These are phyloP conservation scores for Pelargonium fulgidum DNA, from an alignment of 441 rosid species.

Conservation along the genomic window DNA sequence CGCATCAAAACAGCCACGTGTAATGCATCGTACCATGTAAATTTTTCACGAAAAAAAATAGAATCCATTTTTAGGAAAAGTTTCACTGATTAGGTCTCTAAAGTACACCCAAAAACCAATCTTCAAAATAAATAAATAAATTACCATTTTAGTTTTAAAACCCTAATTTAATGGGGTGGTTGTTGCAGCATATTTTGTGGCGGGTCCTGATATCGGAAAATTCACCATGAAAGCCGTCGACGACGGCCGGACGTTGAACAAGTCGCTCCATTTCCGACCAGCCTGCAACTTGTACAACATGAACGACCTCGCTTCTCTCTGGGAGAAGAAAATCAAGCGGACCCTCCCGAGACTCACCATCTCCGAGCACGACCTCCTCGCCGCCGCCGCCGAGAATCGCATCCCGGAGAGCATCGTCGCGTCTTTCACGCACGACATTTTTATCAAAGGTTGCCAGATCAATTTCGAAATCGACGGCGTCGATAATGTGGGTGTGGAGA, in stretches of 20 bases:
- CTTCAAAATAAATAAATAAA: too few species aligned
- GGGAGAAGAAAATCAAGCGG: conserved; percentile 39
- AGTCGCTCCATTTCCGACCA: conserved; percentile 37
- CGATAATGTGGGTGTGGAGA: conserved; percentile 23
- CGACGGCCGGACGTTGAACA: conserved; percentile 33
- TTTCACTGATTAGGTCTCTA: too few species aligned
- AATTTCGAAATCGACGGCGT: conserved; percentile 29
- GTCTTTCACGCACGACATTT: conserved; percentile 44
- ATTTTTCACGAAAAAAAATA: too few species aligned
- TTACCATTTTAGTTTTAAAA: too few species aligned
- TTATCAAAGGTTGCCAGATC: conserved; percentile 40
- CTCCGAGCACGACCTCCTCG: conserved; percentile 30
- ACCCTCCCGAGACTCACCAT: conserved; percentile 32
- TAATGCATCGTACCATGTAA: too few species aligned
- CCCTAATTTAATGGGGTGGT: too few species aligned
- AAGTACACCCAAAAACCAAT: too few species aligned
- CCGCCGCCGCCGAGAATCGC: conserved; percentile 35
- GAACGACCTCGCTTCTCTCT: conserved; percentile 40
- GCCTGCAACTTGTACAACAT: conserved; percentile 33
- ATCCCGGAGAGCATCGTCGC: conserved; percentile 39
- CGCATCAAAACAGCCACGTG: too few species aligned
- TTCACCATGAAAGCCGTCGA: conserved; percentile 39
- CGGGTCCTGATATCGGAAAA: conserved; percentile 45
- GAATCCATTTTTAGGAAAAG: too few species aligned
- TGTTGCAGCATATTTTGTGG: conserved; percentile 37